Conservation (phyloP, 2,329 filamentous ascomycete species). For the Alternaria ethzedia region DNA sequence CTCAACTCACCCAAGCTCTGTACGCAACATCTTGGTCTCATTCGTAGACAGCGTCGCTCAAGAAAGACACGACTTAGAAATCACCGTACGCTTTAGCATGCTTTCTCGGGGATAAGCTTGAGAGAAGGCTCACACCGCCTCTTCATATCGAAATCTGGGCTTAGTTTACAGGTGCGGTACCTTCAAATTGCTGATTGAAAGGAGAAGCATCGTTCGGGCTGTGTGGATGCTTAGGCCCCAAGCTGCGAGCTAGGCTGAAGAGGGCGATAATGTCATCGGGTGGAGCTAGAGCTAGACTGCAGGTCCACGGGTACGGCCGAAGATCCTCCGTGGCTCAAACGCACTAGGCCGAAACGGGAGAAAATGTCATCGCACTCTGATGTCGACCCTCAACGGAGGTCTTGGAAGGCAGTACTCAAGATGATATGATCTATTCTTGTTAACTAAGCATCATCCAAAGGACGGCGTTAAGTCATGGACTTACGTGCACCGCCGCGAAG, state of each 20-base stretch:
- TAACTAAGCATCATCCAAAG: not conserved
- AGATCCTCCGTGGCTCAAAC: not conserved
- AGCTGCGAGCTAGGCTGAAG: not conserved
- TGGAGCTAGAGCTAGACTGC: not conserved
- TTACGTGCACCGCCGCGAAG: not conserved
- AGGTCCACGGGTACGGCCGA: not conserved
- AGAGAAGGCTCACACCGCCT: not conserved
- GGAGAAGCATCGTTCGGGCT: too few relatives aligned
- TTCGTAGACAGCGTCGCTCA: not conserved
- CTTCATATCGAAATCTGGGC: not conserved
- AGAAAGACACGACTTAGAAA: not conserved
- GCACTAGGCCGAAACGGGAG: not conserved
- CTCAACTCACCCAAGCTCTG: not conserved
- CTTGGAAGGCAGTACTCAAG: not conserved
- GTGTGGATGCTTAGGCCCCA: not conserved
- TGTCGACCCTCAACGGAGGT: not conserved
- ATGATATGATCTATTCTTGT: not conserved
- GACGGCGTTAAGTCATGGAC: not conserved
- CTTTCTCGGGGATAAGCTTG: not conserved
- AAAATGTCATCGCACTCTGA: not conserved
- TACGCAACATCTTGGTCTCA: not conserved
- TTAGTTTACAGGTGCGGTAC: not conserved
- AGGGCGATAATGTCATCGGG: not conserved
- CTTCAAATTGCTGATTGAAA: not conserved
- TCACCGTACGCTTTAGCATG: not conserved